Base-by-base conservation (phyloP, 805 yeast genomes). In the Ogataea parapolymorpha region DNA sequence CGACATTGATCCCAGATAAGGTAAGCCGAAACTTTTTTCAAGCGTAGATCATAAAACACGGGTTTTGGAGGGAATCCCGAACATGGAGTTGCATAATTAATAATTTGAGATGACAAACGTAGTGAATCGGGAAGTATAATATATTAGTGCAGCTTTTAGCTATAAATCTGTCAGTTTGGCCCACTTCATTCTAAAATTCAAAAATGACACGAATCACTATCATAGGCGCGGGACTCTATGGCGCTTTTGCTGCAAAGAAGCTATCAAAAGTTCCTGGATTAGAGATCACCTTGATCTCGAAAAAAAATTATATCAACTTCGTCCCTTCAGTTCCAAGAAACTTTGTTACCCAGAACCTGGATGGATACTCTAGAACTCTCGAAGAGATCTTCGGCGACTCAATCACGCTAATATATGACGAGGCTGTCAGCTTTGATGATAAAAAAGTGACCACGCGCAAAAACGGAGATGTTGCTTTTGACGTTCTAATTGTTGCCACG, bases 401-500 rank as follows among this genome's bases (percentile, higher is more conserved):
- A 1, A 51, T 62, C 4, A 54, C 55, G 11, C 7, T 61, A 4
- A 32, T 61, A 6, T 32, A 45, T 15, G 59, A 56, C 32, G 45
- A 44, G 24, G 59, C 46, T 3, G 42, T 30, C 3, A 14, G 35
- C 16, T 53, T 63, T 32, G 53, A 44, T 30, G 51, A 42, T 2
- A 14, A 33, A 6, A 18, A 33, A 10, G 55, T 60, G 6, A 14
- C 18, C 4, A 44, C 58, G 10, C 32, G 36, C 12, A 20, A 42
- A 3, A 31, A 32, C n/a, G 49, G 43, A 1, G 34, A 42, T 3
- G 4, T 50, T 3, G 25, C 41, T 7, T 61, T 48, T 35, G 65
- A 59, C 32, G 45, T 46, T 1, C 38, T 62, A 29, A 51, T 63
- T 11, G 24, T 62, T 11, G 65, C 65, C 12, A 59, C 65, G 3